Base-by-base conservation (phyloP, 441 rosid genomes). In the Oxalis stricta region DNA sequence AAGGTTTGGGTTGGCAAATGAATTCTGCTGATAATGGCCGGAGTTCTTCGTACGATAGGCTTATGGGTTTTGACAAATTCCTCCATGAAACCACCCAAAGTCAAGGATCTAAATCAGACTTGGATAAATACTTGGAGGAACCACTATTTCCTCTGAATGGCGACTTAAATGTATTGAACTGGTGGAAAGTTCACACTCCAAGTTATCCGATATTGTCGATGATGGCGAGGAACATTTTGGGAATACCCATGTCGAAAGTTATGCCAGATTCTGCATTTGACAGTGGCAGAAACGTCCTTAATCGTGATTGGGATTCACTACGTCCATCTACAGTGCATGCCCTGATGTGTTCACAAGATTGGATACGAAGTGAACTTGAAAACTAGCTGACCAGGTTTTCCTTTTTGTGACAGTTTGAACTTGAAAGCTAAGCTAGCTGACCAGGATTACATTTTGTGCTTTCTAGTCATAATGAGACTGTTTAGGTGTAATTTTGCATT, bases 101-200 rank as follows among this genome's bases (percentile, higher is more conserved):
- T 33, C 70, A 72, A 16, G 77, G 69, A 46, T 44, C 70, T 5
- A 70, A 61, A 35, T 56, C 82, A 0, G 86, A 78, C 48, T 47
- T 75, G 19, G 79, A 72, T 17, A 75, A 70, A 73, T 78, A 78
- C 64, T 56, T 78, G 63, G 82, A 78, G 49, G 86, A 78, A 33
- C 79, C 82, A 8, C 77, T 75, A 7, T 75, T 78, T 45, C 86
- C 86, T 4, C 73, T 82, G 4, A 68, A 65, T 14, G 69, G 48
- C 0, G 77, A 78, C 46, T 75, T 75, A 24, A 60, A 66, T 48
- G 56, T 78, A 13, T 55, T 78, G 13, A 75, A 70, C 41, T 75
- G 86, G 86, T 78, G 82, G 82, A 78, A 75, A 49, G 82, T 75
- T 64, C 77, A 75, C 37, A 66, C 79, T 7, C 76, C 79, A 0